Evolutionary conservation across 2,329 filamentous ascomycete species (phyloP).

Genomic region (Aquanectria penicillioides): DNA sequence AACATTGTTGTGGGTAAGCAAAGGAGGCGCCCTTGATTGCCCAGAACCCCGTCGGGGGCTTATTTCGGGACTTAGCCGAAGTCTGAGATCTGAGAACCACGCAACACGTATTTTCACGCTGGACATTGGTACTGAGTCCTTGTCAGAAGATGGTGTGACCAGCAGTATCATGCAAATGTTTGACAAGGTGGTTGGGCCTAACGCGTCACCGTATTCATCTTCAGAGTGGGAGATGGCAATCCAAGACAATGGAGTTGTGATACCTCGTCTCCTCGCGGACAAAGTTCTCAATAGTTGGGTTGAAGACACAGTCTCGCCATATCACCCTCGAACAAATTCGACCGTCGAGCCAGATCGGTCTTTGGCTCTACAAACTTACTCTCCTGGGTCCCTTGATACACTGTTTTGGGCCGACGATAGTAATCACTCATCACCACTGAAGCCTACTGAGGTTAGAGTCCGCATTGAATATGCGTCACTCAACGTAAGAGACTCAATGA

Average conservation of each 20-base stretch:
- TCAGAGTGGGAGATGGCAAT: neutral
- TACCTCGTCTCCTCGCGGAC: neutral
- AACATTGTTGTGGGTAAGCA: neutral
- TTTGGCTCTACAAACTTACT: neutral
- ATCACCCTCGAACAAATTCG: neutral
- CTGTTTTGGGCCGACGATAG: neutral
- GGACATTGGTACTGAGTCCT: neutral
- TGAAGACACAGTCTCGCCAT: neutral
- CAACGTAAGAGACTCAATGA: neutral
- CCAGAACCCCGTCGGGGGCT: neutral
- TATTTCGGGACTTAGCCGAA: neutral
- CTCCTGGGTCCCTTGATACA: neutral
- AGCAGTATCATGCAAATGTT: neutral
- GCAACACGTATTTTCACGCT: neutral
- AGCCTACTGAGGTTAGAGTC: neutral
- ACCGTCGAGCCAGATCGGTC: neutral
- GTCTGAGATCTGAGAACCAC: neutral
- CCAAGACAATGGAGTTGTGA: neutral
- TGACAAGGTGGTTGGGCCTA: neutral
- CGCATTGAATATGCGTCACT: neutral
- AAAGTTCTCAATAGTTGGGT: neutral
- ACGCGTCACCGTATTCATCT: neutral
- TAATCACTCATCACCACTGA: neutral
- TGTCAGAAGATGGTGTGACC: neutral
- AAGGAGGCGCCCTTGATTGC: neutral